Evolutionary conservation across 2,329 filamentous ascomycete species (phyloP).

Genomic region (Apiospora saccharicola): DNA sequence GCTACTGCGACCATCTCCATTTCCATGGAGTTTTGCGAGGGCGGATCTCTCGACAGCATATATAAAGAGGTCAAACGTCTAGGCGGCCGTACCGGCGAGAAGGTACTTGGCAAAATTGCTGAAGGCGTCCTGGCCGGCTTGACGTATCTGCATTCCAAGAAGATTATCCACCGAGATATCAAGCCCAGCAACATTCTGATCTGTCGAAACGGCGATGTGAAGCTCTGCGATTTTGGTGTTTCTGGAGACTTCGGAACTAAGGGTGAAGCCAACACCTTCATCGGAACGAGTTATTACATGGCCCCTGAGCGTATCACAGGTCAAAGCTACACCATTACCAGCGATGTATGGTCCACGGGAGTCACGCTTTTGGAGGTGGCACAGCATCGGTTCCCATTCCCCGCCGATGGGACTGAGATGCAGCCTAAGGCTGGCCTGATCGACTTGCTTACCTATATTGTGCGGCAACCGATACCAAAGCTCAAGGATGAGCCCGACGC

Average conservation of each 20-base stretch:
- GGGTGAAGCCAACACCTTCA: slow-evolving; percentile 98
- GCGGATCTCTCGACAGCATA: slow-evolving; percentile 93
- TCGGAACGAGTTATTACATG: slow-evolving; percentile 99
- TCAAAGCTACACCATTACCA: slow-evolving; percentile 97
- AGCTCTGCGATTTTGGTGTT: slow-evolving; percentile 98
- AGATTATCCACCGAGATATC: slow-evolving; percentile 99
- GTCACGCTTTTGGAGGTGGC: slow-evolving; percentile 99
- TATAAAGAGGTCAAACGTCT: slow-evolving; percentile 97
- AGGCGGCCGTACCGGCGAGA: slow-evolving; percentile 93
- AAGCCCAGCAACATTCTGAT: slow-evolving; percentile 97
- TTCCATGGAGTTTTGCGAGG: slow-evolving; percentile 99
- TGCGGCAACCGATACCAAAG: slow-evolving; percentile 92
- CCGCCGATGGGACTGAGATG: slow-evolving; percentile 94
- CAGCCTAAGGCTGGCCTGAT: slow-evolving; percentile 92
- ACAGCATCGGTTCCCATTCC: slow-evolving; percentile 97
- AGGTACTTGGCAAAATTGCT: slow-evolving; percentile 94
- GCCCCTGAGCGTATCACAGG: slow-evolving; percentile 97
- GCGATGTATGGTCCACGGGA: slow-evolving; percentile 96
- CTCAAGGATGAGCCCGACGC: slow-evolving; percentile 93
- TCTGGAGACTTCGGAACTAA: slow-evolving; percentile 98
- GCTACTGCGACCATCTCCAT: slow-evolving; percentile 98
- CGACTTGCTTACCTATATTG: slow-evolving; percentile 96
- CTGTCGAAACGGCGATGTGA: slow-evolving; percentile 91
- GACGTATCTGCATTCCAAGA: slow-evolving; percentile 92
- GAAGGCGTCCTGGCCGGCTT: slow-evolving; percentile 93